Evolutionary conservation across 768 basidiomycete species (phyloP).

Genomic region (Baorangia bicolor): DNA sequence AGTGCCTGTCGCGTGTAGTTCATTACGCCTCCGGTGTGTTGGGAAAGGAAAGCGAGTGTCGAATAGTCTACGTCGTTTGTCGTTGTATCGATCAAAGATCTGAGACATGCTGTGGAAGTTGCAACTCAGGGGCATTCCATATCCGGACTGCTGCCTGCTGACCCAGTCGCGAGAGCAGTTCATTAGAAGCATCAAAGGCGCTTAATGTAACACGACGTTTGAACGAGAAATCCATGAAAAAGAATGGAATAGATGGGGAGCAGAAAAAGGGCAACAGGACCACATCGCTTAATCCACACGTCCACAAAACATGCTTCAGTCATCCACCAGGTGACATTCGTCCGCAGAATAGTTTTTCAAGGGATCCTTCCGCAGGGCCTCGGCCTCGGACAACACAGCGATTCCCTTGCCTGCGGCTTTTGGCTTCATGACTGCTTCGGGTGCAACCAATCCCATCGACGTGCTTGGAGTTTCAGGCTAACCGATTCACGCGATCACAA

Average conservation of each 20-base stretch:
- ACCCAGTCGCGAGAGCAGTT: not conserved
- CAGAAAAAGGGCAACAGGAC: constrained; percentile 1
- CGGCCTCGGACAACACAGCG: constrained; percentile 60
- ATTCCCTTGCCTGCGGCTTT: constrained; percentile 49
- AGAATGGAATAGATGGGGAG: constrained; percentile 15
- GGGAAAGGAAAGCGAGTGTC: not conserved
- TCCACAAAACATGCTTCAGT: constrained; percentile 16
- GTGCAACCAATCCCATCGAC: constrained; percentile 31
- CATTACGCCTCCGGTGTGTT: constrained; percentile 34
- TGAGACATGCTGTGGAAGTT: constrained; percentile 11
- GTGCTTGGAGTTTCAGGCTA: constrained; percentile 27
- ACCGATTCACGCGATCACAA: constrained; percentile 4
- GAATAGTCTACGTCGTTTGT: not conserved
- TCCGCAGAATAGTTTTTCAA: constrained; percentile 67
- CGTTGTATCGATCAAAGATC: not conserved
- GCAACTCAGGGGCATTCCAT: constrained; percentile 20
- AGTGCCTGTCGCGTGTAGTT: constrained; percentile 49
- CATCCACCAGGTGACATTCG: constrained; percentile 22
- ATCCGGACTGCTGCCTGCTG: not conserved
- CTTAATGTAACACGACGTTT: constrained; percentile 1
- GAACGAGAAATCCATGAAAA: not conserved
- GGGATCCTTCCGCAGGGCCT: constrained; percentile 75
- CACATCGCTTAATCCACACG: not conserved
- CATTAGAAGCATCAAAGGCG: not conserved
- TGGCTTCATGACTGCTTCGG: constrained; percentile 68